Base-by-base conservation (phyloP, 345 rosid species). In the Alliaria petiolata region DNA sequence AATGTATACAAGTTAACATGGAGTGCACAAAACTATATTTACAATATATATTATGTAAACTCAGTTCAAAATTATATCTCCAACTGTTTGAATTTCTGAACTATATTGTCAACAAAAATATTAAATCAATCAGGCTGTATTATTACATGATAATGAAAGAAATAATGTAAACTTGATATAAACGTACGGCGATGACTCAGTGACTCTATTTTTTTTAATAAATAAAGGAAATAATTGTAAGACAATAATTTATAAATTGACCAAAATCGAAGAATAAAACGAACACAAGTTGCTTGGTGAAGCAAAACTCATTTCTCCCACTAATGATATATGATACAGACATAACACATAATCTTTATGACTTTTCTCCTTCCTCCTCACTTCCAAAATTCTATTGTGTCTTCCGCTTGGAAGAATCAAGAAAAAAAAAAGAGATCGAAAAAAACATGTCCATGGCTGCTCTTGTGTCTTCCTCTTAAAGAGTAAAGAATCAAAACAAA, bases 251-350 rank as follows among this genome's bases (percentile, higher is more conserved):
- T 14, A 12, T 49, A 33, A 45, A 22, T n/a, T 64, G 33, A 35
- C 14, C 22, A 64, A 65, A 25, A 22, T 40, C 36, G 12, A 20
- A 42, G 15, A 22, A 36, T 28, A 40, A 55, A 34, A 8, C 16
- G 4, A 70, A 7, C n/a, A 6, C 67, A 58, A 66, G 68, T 74
- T 74, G 78, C 72, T 74, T 73, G 71, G 59, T 73, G 71, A 65
- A 47, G 52, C 71, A 73, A 73, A 65, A 73, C 77, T 73, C 71
- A 57, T 40, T 58, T 31, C 44, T 67, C 33, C 74, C 74, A 75
- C 74, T 52, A 67, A 60, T 67, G 25, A 49, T 45, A 67, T 9
- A 11, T 47, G 77, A 73, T 28, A n/a, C n/a, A 52, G 26, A 52
- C 69, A 75, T 4, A 47, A 74, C 69, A 68, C 7, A 67, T 19